phyloP scores from a whole-genome alignment of 495 filamentous ascomycete species.

The Penicillium fimorum region DNA sequence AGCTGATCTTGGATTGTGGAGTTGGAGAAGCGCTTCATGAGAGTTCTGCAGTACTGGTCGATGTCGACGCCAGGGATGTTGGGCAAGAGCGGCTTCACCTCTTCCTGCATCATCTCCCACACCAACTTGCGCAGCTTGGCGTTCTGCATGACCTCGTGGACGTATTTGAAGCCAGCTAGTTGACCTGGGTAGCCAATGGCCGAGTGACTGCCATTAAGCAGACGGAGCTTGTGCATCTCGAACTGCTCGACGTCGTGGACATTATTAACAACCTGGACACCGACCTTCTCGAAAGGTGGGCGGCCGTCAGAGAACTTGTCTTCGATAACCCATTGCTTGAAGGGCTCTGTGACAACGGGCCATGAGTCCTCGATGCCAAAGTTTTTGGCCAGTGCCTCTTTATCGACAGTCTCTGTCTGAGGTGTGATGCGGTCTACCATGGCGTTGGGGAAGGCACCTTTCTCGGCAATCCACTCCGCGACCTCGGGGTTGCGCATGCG shows the following conservation, averaged over 20 bases:
- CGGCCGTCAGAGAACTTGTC: conserved; percentile 49
- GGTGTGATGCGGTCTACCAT: conserved; percentile 54
- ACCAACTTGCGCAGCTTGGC: conserved; percentile 40
- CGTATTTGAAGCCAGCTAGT: conserved; percentile 46
- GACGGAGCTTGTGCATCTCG: conserved; percentile 51
- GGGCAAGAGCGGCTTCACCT: conserved; percentile 47
- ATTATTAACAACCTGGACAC: conserved; percentile 47
- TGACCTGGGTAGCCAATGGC: conserved; percentile 47
- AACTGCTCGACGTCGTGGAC: conserved; percentile 47
- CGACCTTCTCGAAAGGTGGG: conserved; percentile 47
- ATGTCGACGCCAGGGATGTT: conserved; percentile 45
- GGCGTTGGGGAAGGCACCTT: conserved; percentile 48
- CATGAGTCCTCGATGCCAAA: conserved; percentile 47
- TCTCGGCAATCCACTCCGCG: conserved; percentile 43
- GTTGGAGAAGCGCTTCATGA: conserved; percentile 51
- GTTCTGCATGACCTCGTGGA: conserved; percentile 48
- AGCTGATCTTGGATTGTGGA: conserved; percentile 49
- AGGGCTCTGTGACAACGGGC: conserved; percentile 51
- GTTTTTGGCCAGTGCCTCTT: conserved; percentile 32
- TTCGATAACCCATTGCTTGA: conserved; percentile 52
- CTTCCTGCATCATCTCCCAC: conserved; percentile 51
- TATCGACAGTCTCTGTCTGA: conserved; percentile 38
- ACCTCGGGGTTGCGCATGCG: conserved; percentile 40
- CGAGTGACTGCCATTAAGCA: conserved; percentile 49
- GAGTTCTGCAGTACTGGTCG: conserved; percentile 45